Evolutionary conservation across 768 basidiomycete species (phyloP).

Genomic region (Trametes punicea): DNA sequence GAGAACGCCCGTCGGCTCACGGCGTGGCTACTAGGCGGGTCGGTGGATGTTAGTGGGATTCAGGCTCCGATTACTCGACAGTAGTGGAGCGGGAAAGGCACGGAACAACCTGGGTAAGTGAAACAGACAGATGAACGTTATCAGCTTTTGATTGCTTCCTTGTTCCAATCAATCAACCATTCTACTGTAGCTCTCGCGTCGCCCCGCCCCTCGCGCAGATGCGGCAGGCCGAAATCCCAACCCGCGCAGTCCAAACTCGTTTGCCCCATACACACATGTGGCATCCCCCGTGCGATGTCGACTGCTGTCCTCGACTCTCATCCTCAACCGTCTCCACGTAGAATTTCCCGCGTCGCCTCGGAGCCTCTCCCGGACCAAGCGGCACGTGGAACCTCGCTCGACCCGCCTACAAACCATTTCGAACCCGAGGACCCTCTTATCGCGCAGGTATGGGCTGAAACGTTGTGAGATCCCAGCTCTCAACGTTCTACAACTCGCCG

Average conservation of each 20-base stretch:
- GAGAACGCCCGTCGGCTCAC: conserved; percentile 12
- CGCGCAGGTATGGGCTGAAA: conserved; percentile 8
- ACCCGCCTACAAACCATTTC: neutral
- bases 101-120: neutral
- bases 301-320: neutral
- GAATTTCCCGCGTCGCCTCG: conserved; percentile 12
- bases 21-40: neutral
- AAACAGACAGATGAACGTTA: neutral
- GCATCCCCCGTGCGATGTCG: neutral
- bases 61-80: conserved; percentile 10
- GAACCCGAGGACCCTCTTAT: conserved; percentile 1
- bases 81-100: neutral
- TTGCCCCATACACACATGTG: neutral
- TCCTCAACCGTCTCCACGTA: neutral
- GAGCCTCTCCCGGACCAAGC: neutral
- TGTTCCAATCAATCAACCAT: conserved; percentile 15
- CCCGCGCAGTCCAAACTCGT: neutral
- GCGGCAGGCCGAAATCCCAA: neutral
- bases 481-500: neutral
- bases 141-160: conserved; percentile 3
- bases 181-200: no score
- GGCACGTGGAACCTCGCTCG: neutral
- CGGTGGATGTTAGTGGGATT: neutral
- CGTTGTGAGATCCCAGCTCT: neutral
- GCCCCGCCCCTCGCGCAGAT: neutral